These are phyloP conservation scores for Trichomonas tenax DNA, from an alignment of 208 protist species.

Conservation along the genomic window DNA sequence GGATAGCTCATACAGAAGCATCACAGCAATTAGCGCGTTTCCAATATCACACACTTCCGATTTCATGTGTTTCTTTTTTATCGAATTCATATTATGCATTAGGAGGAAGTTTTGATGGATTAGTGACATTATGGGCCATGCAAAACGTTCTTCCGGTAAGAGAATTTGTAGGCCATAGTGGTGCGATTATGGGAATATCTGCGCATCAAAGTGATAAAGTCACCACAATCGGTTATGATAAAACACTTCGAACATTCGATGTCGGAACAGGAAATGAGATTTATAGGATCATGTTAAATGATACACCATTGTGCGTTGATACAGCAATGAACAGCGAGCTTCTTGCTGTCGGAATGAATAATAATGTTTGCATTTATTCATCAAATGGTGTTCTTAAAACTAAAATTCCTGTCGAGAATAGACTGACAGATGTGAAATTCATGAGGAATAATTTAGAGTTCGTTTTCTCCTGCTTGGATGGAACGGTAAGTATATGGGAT, in stretches of 20 bases:
- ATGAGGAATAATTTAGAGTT: not conserved
- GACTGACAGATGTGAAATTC: not conserved
- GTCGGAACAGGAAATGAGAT: not conserved
- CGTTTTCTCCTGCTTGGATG: not conserved
- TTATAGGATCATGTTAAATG: not conserved
- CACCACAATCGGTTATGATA: not conserved
- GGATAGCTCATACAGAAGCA: not conserved
- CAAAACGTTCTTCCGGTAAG: not conserved
- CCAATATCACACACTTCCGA: not conserved
- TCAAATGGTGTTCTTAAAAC: not conserved
- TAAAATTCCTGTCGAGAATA: not conserved
- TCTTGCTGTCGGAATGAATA: not conserved
- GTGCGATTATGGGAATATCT: not conserved
- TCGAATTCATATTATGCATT: not conserved
- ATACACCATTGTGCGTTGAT: not conserved
- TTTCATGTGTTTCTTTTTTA: not conserved
- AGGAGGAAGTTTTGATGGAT: not conserved
- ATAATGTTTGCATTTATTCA: not conserved
- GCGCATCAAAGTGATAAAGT: not conserved
- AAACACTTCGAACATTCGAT: not conserved
- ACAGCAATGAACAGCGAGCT: not conserved
- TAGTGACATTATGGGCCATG: not conserved
- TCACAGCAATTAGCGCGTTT: not conserved
- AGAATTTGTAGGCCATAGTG: not conserved
- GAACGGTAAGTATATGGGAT: not conserved